Conservation (phyloP, 2,329 filamentous ascomycete genomes). For the Waltergamsia citrina region DNA sequence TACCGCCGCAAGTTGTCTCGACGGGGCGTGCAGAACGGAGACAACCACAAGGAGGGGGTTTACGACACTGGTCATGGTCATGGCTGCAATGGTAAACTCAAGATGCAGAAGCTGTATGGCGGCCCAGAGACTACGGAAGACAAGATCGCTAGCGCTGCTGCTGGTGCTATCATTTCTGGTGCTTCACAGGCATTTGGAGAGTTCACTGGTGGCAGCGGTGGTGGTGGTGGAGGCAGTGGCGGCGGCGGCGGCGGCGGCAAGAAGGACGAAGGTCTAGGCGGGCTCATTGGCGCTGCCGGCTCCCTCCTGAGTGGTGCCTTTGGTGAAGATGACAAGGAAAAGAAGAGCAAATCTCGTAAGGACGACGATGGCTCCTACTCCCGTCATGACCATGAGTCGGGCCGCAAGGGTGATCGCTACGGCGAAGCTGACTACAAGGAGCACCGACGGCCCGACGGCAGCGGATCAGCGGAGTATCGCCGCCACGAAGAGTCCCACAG, state of each 20-base stretch:
- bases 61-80: conserved; percentile 79
- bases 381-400: conserved; percentile 46
- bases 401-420: conserved; percentile 47
- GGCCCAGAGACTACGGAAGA: conserved; percentile 41
- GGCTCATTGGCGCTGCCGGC: conserved; percentile 60
- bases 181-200: conserved; percentile 37
- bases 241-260: conserved; percentile 38
- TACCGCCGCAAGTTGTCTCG: conserved; percentile 70
- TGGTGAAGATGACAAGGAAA: conserved; percentile 44
- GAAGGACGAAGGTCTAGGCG: conserved; percentile 57
- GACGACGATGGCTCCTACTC: conserved; percentile 31
- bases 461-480: conserved; percentile 15
- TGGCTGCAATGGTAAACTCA: conserved; percentile 69
- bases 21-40: conserved; percentile 63
- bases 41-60: conserved; percentile 82
- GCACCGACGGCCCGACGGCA: conserved; percentile 11
- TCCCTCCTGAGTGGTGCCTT: conserved; percentile 52
- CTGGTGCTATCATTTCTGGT: conserved; percentile 47
- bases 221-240: conserved; percentile 53
- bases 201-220: conserved; percentile 9
- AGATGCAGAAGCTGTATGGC: conserved; percentile 61
- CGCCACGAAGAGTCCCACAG: conserved; percentile 9
- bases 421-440: conserved; percentile 36
- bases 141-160: conserved; percentile 45
- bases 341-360: too few relatives aligned